Percentiles rank a stretch among this genome's conserved stretches.
Evolutionary conservation across 805 yeast genomes (phyloP).

Genomic region (Wickerhamia fluorescens): DNA sequence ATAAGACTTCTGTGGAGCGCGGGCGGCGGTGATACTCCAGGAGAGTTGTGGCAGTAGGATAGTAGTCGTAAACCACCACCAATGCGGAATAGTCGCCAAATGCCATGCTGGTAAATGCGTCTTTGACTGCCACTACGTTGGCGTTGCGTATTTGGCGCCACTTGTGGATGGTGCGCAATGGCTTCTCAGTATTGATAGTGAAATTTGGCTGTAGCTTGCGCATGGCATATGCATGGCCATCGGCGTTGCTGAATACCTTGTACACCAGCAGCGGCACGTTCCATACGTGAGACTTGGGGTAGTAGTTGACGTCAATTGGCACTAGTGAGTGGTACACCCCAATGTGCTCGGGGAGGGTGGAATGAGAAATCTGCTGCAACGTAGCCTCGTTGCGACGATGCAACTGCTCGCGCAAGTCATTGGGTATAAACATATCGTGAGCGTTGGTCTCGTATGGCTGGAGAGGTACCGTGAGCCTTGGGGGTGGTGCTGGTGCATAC

Average conservation of each 20-base stretch:
- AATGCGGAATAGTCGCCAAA: conserved; percentile 59
- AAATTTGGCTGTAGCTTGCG: conserved; percentile 56
- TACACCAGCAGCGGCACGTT: conserved; percentile 58
- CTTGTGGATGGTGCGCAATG: conserved; percentile 51
- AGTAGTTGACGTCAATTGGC: conserved; percentile 56
- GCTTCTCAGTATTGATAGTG: conserved; percentile 41
- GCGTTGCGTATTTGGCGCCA: conserved; percentile 53
- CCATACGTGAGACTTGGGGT: conserved; percentile 31
- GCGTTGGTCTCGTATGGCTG: conserved; percentile 67
- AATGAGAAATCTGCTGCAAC: conserved; percentile 51
- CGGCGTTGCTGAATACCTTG: conserved; percentile 72
- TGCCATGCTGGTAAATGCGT: conserved; percentile 80
- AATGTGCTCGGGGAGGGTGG: conserved; percentile 50
- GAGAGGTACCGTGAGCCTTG: conserved; percentile 53
- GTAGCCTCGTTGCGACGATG: conserved; percentile 76
- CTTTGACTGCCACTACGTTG: conserved; percentile 61
- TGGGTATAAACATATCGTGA: conserved; percentile 64
- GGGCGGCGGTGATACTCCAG: conserved; percentile 53
- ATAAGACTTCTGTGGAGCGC: conserved; percentile 42
- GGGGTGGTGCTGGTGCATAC: conserved; percentile 87
- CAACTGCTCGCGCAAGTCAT: conserved; percentile 62
- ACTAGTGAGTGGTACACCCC: conserved; percentile 72
- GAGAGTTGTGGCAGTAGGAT: conserved; percentile 68
- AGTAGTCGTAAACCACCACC: conserved; percentile 76
- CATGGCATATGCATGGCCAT: conserved; percentile 73